Percentiles rank a stretch among this genome's conserved stretches.
Evolutionary conservation across 257 asterid species (phyloP).

Genomic region (Fraxinus quadrangulata): DNA sequence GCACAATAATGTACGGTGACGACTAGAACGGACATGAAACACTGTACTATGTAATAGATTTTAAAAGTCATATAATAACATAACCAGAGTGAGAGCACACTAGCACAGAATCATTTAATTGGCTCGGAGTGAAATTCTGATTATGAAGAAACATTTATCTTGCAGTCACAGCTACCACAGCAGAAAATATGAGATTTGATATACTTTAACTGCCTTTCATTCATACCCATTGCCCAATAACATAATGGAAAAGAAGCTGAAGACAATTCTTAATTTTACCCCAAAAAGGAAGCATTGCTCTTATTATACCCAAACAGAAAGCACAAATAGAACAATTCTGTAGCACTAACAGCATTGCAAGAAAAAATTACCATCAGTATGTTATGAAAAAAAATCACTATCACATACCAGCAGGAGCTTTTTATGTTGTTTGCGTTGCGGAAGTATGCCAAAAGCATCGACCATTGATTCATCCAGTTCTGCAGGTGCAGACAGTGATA

Average conservation of each 20-base stretch:
- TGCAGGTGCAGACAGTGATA: slow-evolving; percentile 40
- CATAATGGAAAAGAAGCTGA: slow-evolving; percentile 16
- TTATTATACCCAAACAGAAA: neutral
- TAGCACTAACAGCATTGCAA: slow-evolving; percentile 1
- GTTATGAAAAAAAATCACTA: slow-evolving; percentile 16
- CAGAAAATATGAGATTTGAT: neutral
- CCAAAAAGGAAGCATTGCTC: slow-evolving; percentile 4
- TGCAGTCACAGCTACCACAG: slow-evolving; percentile 15
- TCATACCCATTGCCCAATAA: slow-evolving; percentile 8
- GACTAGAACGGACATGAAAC: slow-evolving; percentile 15
- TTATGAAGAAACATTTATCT: neutral
- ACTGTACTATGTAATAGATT: slow-evolving; percentile 5
- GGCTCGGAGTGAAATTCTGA: slow-evolving; percentile 8
- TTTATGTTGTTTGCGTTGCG: slow-evolving; percentile 93
- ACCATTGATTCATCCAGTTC: slow-evolving; percentile 94
- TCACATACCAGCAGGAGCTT: slow-evolving; percentile 83
- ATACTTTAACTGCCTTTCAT: slow-evolving; percentile 9
- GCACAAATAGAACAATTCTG: slow-evolving; percentile 13
- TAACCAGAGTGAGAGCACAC: too few relatives aligned
- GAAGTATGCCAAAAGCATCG: slow-evolving; percentile 98
- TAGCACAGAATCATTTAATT: neutral
- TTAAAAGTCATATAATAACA: slow-evolving; percentile 19
- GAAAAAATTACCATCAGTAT: slow-evolving; percentile 23
- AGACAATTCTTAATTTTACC: slow-evolving; percentile 20
- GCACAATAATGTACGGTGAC: slow-evolving; percentile 11